Evolutionary conservation across 345 rosid genomes (phyloP).

Genomic region (Salix exigua): DNA sequence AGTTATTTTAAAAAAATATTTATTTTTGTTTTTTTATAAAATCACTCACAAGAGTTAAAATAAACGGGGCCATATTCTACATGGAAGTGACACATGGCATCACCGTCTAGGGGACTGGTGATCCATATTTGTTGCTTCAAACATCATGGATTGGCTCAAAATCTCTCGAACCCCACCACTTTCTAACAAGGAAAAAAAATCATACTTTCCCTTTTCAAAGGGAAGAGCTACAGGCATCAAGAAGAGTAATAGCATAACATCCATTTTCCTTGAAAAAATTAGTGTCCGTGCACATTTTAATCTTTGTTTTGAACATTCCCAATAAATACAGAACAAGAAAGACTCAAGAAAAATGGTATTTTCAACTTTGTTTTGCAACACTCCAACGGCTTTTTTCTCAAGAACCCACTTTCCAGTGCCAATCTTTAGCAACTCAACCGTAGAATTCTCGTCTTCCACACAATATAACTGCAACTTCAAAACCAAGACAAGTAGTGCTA

Average conservation of each 20-base stretch:
- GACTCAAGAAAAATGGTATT: constrained; percentile 41
- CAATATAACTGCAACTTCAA: constrained; percentile 25
- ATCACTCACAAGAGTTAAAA: no score
- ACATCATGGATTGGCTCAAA: constrained; percentile 20
- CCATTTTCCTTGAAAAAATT: neutral
- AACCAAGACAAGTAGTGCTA: constrained; percentile 18
- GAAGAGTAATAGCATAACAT: neutral
- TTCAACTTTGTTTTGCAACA: constrained; percentile 50
- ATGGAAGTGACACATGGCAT: constrained; percentile 39
- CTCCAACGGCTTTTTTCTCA: constrained; percentile 46
- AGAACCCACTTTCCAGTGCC: constrained; percentile 46
- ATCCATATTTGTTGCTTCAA: constrained; percentile 1
- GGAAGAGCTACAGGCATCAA: neutral
- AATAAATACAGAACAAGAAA: neutral
- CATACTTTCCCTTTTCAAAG: neutral
- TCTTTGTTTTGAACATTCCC: neutral
- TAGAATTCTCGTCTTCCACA: constrained; percentile 41
- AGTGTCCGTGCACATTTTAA: neutral
- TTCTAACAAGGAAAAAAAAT: neutral
- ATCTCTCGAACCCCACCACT: neutral
- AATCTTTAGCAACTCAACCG: constrained; percentile 20
- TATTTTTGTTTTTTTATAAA: no score
- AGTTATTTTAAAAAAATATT: no score
- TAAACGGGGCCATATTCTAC: neutral
- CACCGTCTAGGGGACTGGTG: constrained; percentile 25